Evolutionary conservation across 139 green algal species (phyloP), one percentile per base, ranked within the genome.

Genomic region (Haematococcus sp.): DNA sequence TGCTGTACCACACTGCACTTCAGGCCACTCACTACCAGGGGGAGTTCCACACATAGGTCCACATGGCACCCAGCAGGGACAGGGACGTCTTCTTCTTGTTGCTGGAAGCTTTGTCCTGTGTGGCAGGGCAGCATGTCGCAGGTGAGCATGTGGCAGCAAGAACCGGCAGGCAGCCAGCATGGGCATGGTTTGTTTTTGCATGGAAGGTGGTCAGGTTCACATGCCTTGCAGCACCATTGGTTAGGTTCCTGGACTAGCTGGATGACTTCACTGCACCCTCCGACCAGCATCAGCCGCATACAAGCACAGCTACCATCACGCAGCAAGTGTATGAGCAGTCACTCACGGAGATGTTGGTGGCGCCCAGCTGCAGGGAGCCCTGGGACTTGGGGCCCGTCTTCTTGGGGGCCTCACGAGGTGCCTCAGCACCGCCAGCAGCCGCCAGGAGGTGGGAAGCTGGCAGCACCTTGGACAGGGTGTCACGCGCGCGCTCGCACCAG

Each of bases 401-500:
- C 25, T 4, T 76, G 58, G 71, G 75, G 28, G 58, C 58, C 11
- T 78, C 69, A 31, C 80, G 76, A 1, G 54, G 63, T 74, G 81
- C 52, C 81, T 87, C 81, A 27, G 81, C 76, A 30, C 55, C 55
- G 52, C 81, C 81, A 44, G 76, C 73, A 49, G 81, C 76, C 13
- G 81, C 81, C 69, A 86, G 76, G 72, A 86, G 73, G 64, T 86
- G 81, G 65, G 46, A 68, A 63, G 76, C 69, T 35, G 81, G 81
- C 67, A 86, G 81, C 13, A 81, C 61, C 61, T 52, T 68, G 73
- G 64, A 77, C 64, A 88, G 82, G 60, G 85, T 68, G 54, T 81
- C 22, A 54, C 78, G 75, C 17, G 83, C 83, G 9, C 61, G 68
- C 3, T 40, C 27, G 60, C 40, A 49, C 77, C 78, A 90, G 74